Conservation (phyloP, 345 rosid genomes). For the Citrus medica region DNA sequence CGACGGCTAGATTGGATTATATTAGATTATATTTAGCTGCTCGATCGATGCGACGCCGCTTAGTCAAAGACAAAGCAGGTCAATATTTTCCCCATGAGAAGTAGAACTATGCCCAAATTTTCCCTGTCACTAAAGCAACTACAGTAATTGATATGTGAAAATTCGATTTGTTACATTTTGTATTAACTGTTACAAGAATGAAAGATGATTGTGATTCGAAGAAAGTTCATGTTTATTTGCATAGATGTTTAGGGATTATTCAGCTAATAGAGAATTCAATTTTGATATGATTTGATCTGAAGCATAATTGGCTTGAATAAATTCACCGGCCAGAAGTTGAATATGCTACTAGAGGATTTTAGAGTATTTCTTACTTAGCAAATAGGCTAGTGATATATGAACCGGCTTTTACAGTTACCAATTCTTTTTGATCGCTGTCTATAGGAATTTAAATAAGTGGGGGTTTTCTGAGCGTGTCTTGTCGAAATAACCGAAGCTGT, state of each 20-base stretch:
- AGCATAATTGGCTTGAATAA: background rate
- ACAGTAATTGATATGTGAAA: too few relatives aligned
- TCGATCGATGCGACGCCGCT: background rate
- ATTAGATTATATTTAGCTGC: background rate
- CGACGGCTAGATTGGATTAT: background rate
- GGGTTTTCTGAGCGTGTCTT: background rate
- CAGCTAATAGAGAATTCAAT: background rate
- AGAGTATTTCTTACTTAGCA: background rate
- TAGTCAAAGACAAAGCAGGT: background rate
- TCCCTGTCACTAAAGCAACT: background rate
- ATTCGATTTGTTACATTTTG: too few relatives aligned
- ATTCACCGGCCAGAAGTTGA: background rate
- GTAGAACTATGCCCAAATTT: background rate
- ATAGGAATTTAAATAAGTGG: background rate
- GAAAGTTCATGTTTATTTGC: background rate
- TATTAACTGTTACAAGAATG: too few relatives aligned
- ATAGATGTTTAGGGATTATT: background rate
- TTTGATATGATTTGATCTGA: background rate
- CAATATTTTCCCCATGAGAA: background rate
- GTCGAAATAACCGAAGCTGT: background rate
- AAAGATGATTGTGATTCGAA: background rate
- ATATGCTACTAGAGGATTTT: background rate
- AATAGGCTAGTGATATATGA: background rate
- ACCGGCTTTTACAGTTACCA: background rate
- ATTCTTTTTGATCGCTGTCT: background rate